Conservation (phyloP, 2,329 filamentous ascomycete species). For the Metarhizium anisopliae region DNA sequence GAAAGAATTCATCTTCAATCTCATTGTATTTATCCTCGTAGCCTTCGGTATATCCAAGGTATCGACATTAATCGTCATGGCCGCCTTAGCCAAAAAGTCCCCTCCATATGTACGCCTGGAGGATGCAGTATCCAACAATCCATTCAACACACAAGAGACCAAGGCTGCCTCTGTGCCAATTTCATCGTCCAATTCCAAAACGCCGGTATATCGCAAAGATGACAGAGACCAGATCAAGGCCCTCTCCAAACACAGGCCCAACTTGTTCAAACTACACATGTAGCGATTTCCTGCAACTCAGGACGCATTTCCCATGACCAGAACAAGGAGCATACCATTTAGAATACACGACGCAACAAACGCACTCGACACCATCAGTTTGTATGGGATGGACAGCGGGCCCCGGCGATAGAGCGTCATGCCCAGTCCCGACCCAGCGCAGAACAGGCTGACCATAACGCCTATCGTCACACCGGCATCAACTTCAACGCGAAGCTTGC, state of each 20-base stretch:
- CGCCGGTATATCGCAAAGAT: neutral
- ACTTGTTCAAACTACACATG: neutral
- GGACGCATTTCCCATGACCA: conserved; percentile 30
- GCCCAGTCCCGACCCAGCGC: conserved; percentile 52
- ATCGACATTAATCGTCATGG: conserved; percentile 2
- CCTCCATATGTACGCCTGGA: neutral
- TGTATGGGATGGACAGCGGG: conserved; percentile 31
- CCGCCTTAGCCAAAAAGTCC: neutral
- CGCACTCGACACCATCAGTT: conserved; percentile 28
- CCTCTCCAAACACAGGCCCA: neutral
- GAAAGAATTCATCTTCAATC: neutral
- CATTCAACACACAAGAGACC: neutral
- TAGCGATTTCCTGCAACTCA: conserved; percentile 12
- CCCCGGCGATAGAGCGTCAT: conserved; percentile 46
- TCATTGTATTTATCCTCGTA: neutral
- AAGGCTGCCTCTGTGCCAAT: neutral
- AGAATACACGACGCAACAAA: conserved; percentile 30
- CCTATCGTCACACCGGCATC: conserved; percentile 65
- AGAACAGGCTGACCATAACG: conserved; percentile 56
- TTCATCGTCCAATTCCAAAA: neutral
- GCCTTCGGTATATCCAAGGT: neutral
- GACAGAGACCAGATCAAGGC: neutral
- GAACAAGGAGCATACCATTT: conserved; percentile 33
- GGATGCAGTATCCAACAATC: neutral
- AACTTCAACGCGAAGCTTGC: conserved; percentile 60